Conservation (phyloP, 2,329 filamentous ascomycete genomes). For the Epichloe baconii region DNA sequence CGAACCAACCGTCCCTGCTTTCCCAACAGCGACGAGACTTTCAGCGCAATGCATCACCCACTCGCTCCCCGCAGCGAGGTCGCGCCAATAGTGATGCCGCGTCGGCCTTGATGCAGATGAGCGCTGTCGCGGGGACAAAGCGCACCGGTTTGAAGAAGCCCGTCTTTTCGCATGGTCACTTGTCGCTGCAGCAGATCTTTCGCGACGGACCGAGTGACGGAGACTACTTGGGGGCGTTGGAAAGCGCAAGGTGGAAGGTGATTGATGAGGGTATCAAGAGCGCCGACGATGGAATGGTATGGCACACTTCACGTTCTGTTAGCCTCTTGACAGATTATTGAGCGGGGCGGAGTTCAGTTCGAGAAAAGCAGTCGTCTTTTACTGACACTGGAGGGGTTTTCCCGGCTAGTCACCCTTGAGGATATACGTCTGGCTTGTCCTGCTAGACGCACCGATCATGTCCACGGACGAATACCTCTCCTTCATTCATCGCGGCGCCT, state of each 20-base stretch:
- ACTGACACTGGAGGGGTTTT: background rate
- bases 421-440: slow-evolving; percentile 92
- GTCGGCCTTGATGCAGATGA: slow-evolving; percentile 23
- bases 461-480: slow-evolving; percentile 79
- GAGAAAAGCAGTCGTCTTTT: background rate
- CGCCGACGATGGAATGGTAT: slow-evolving; percentile 71
- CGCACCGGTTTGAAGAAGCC: slow-evolving; percentile 29
- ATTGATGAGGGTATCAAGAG: slow-evolving; percentile 64
- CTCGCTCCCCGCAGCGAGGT: slow-evolving; percentile 39
- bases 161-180: slow-evolving; percentile 36
- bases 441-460: slow-evolving; percentile 77
- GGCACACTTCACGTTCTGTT: background rate
- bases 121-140: slow-evolving; percentile 22
- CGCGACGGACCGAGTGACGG: slow-evolving; percentile 67
- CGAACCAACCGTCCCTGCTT: slow-evolving; percentile 41
- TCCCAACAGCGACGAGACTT: slow-evolving; percentile 47
- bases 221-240: slow-evolving; percentile 52
- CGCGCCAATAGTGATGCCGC: slow-evolving; percentile 64
- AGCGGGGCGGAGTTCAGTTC: background rate
- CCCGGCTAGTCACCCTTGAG: slow-evolving; percentile 66
- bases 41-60: slow-evolving; percentile 23
- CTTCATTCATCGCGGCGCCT: slow-evolving; percentile 84
- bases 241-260: slow-evolving; percentile 60
- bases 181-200: slow-evolving; percentile 61
- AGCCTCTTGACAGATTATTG: background rate